These are phyloP conservation scores for Aspergillus intermedius DNA, from an alignment of 2,329 filamentous ascomycete genomes.

Conservation along the genomic window DNA sequence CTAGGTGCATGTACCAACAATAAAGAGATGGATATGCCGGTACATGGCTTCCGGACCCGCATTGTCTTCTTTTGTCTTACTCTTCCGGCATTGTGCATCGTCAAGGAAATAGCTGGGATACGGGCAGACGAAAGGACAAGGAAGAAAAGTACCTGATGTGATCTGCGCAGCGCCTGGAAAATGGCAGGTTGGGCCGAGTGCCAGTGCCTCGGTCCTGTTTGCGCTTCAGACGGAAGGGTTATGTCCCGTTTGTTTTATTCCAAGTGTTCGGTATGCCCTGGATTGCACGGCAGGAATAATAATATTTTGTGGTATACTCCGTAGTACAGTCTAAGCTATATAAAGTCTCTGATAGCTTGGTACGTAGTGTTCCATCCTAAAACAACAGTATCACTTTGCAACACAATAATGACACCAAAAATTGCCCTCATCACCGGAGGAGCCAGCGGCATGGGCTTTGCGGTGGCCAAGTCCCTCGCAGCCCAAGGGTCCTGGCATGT, in stretches of 20 bases:
- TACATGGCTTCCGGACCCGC: neutral
- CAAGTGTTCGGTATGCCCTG: no score
- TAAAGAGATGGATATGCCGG: neutral
- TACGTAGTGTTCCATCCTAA: neutral
- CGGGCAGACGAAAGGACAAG: neutral
- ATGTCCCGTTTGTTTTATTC: neutral
- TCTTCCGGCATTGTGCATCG: no score
- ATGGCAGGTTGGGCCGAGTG: neutral
- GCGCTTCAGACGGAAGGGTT: neutral
- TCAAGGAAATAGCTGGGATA: no score
- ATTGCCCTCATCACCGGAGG: slow-evolving; percentile 14
- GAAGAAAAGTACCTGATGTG: neutral
- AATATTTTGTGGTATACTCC: no score
- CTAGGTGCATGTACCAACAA: no score
- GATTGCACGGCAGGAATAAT: no score
- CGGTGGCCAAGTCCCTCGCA: slow-evolving; percentile 36
- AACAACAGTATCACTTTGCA: neutral
- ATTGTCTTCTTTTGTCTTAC: neutral
- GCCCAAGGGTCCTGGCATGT: slow-evolving; percentile 35
- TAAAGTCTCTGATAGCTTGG: neutral
- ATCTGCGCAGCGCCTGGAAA: neutral
- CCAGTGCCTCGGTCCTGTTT: neutral
- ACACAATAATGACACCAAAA: slow-evolving; percentile 2
- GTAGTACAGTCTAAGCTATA: neutral
- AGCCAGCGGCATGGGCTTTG: slow-evolving; percentile 41